These are phyloP conservation scores for Podila epicladia DNA, from an alignment of 192 early-diverging fungal species.

Conservation along the genomic window DNA sequence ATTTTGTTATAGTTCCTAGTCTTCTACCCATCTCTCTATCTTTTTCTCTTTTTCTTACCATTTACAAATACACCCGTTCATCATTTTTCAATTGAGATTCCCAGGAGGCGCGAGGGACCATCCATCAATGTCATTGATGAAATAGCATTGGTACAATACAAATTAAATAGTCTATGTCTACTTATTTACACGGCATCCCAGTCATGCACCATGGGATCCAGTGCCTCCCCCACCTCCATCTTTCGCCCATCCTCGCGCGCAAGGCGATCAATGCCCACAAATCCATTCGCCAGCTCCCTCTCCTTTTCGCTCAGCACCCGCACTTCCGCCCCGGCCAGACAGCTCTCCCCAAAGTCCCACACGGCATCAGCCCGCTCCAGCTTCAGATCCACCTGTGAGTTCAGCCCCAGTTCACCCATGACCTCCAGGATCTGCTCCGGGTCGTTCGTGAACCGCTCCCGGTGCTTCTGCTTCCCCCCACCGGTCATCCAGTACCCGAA, in stretches of 20 bases:
- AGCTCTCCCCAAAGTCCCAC: constrained; percentile 31
- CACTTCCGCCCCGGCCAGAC: constrained; percentile 6
- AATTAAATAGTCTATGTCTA: too few relatives aligned
- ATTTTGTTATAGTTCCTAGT: background rate
- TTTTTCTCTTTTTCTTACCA: too few relatives aligned
- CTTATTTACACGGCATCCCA: constrained; percentile 12
- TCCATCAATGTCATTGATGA: too few relatives aligned
- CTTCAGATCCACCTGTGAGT: constrained; percentile 1
- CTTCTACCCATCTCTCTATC: background rate
- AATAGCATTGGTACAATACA: too few relatives aligned
- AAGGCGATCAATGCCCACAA: constrained; percentile 28
- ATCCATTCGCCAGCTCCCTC: constrained; percentile 12
- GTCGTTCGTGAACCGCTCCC: constrained; percentile 27
- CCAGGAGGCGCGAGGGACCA: too few relatives aligned
- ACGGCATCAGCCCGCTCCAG: constrained; percentile 10
- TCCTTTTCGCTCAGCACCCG: background rate
- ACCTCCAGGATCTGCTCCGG: constrained; percentile 34
- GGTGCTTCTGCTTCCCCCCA: constrained; percentile 36
- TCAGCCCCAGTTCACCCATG: constrained; percentile 11
- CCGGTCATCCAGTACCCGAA: constrained; percentile 51
- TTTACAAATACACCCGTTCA: too few relatives aligned
- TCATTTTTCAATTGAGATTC: too few relatives aligned
- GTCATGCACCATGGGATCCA: constrained; percentile 30
- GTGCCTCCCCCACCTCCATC: background rate
- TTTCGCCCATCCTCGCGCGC: constrained; percentile 19